Evolutionary conservation across 768 basidiomycete species (phyloP).

Genomic region (Agrocybe chaxingu): DNA sequence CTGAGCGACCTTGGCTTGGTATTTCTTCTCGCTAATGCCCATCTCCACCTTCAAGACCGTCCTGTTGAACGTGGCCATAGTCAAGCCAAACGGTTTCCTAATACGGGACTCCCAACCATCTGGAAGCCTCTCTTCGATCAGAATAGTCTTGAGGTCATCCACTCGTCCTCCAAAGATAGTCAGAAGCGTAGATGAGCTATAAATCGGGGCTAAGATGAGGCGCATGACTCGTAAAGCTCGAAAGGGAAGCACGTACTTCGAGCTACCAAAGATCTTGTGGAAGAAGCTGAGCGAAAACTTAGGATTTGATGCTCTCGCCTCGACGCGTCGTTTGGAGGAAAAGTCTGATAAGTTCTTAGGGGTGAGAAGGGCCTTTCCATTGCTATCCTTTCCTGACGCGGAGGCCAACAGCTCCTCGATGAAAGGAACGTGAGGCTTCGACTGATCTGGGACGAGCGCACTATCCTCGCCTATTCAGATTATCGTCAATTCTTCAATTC

Average conservation of each 20-base stretch:
- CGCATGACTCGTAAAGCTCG: background rate
- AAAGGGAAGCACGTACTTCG: constrained; percentile 44
- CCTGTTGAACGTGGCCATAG: constrained; percentile 52
- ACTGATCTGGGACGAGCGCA: constrained; percentile 45
- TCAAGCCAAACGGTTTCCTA: constrained; percentile 54
- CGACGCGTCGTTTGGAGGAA: constrained; percentile 57
- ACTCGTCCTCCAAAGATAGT: constrained; percentile 66
- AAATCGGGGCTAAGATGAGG: background rate
- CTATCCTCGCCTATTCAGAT: constrained; percentile 50
- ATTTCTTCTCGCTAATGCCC: constrained; percentile 34
- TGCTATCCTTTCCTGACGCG: constrained; percentile 55
- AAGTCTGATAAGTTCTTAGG: constrained; percentile 54
- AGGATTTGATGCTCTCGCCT: constrained; percentile 49
- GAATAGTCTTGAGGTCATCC: constrained; percentile 47
- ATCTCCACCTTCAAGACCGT: constrained; percentile 40
- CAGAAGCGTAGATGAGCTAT: constrained; percentile 59
- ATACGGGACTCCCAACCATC: constrained; percentile 68
- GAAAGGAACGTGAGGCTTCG: constrained; percentile 42
- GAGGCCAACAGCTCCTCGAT: constrained; percentile 54
- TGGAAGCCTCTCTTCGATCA: constrained; percentile 70
- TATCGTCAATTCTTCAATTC: background rate
- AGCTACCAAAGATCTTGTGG: constrained; percentile 63
- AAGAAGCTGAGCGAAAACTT: constrained; percentile 46
- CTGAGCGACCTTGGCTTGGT: constrained; percentile 15
- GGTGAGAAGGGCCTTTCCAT: constrained; percentile 49